These are phyloP conservation scores for Camellia japonica DNA, from an alignment of 148 eudicot genomes.

Conservation along the genomic window DNA sequence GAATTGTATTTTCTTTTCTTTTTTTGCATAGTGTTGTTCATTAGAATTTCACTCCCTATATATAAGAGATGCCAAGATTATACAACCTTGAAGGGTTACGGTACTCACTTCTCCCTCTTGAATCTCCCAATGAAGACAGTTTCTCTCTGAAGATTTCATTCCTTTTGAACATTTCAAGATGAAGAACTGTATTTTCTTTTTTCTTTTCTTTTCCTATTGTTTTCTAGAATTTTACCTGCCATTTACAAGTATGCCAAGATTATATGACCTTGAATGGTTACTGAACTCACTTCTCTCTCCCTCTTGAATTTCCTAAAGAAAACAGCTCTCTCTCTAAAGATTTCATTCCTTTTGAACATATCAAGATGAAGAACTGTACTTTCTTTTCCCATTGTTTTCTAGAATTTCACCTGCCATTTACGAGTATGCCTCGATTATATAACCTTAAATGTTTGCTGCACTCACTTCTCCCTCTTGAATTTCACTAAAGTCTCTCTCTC, in stretches of 20 bases:
- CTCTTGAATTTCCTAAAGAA: not conserved
- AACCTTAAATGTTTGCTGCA: not conserved
- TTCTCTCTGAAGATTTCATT: no score
- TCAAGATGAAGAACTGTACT: conserved; percentile 25
- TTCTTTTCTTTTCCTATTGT: not conserved
- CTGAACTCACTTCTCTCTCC: not conserved
- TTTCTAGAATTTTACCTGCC: not conserved
- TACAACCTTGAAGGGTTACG: not conserved
- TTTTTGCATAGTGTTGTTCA: not conserved
- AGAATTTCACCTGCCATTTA: not conserved
- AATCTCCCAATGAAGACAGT: not conserved
- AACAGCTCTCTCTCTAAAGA: not conserved
- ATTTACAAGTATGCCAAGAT: not conserved
- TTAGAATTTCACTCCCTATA: not conserved
- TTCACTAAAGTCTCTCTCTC: not conserved
- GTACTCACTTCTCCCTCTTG: not conserved
- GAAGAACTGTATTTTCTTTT: not conserved
- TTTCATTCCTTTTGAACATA: conserved; percentile 26
- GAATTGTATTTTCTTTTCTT: not conserved
- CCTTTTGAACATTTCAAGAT: conserved; percentile 42
- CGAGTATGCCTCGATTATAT: not conserved
- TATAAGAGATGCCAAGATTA: not conserved
- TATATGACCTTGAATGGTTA: not conserved
- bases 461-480: conserved; percentile 7
- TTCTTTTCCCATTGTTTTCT: not conserved